Evolutionary conservation across 2,329 filamentous ascomycete species (phyloP).

Genomic region (Epichloe scottii): DNA sequence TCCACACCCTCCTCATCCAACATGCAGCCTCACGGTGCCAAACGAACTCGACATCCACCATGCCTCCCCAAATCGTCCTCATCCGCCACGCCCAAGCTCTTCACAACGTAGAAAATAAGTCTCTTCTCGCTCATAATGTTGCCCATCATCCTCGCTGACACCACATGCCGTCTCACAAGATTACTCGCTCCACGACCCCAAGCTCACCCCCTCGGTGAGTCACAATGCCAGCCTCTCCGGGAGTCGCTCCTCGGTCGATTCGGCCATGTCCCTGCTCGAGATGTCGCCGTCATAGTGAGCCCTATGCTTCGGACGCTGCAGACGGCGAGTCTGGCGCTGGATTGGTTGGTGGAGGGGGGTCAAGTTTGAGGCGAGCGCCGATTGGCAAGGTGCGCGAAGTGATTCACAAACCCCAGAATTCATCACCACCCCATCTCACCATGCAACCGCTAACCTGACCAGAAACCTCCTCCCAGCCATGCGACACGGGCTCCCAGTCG

Average conservation of each 20-base stretch:
- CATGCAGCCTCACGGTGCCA: no score
- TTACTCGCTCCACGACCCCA: conserved; percentile 36
- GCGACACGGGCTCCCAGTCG: conserved; percentile 43
- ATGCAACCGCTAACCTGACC: not conserved
- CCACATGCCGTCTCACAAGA: conserved; percentile 24
- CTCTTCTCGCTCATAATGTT: not conserved
- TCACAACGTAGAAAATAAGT: conserved; percentile 43
- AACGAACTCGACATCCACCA: conserved; percentile 13
- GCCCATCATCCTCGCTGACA: conserved; percentile 6
- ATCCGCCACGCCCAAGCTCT: conserved; percentile 74
- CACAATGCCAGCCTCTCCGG: conserved; percentile 34
- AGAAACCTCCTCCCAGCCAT: conserved; percentile 45
- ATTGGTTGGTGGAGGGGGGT: conserved; percentile 45
- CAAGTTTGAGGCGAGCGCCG: conserved; percentile 42
- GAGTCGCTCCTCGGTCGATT: conserved; percentile 29
- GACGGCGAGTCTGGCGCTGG: conserved; percentile 45
- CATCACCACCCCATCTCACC: not conserved
- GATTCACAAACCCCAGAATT: not conserved
- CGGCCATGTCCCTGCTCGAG: conserved; percentile 14
- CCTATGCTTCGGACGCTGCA: conserved; percentile 55
- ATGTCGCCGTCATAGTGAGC: conserved; percentile 45
- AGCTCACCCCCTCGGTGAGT: conserved; percentile 34
- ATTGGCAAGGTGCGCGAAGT: conserved; percentile 45
- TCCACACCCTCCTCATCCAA: not conserved
- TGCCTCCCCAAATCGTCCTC: conserved; percentile 56